phyloP scores from a whole-genome alignment of 2,329 filamentous ascomycete genomes.

The Penicillium sp. region DNA sequence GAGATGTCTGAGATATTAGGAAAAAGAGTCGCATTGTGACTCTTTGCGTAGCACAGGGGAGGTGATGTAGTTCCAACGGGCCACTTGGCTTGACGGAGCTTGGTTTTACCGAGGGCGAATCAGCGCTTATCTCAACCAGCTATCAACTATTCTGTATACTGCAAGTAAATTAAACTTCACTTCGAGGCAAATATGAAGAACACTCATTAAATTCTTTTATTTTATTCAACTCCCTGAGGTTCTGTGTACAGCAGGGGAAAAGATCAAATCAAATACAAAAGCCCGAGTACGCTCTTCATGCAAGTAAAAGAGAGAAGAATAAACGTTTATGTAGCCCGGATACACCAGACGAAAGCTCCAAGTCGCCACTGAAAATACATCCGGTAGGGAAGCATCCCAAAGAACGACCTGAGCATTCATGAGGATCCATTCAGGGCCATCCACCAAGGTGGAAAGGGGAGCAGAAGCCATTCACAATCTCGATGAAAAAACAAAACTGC shows the following conservation, averaged over 20 bases:
- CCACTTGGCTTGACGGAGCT: constrained; percentile 42
- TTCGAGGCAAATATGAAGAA: background rate
- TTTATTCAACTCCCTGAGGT: constrained; percentile 20
- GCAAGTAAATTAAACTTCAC: background rate
- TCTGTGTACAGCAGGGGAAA: constrained; percentile 34
- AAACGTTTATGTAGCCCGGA: constrained; percentile 7
- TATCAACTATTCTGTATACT: background rate
- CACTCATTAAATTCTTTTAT: constrained; percentile 15
- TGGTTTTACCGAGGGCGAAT: constrained; percentile 34
- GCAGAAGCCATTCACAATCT: constrained; percentile 35
- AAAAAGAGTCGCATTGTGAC: constrained; percentile 39
- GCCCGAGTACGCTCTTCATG: constrained; percentile 31
- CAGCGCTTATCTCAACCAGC: constrained; percentile 3
- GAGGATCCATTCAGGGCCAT: constrained; percentile 6
- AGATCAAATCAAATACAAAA: constrained; percentile 27
- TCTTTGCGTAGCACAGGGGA: constrained; percentile 4
- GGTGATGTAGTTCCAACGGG: constrained; percentile 30
- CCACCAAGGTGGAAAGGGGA: constrained; percentile 7
- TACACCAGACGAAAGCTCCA: background rate
- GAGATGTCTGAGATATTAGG: constrained; percentile 14
- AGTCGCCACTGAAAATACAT: background rate
- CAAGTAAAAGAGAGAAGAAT: constrained; percentile 21
- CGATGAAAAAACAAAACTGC: constrained; percentile 16
- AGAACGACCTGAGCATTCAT: background rate
- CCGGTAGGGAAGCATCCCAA: background rate